Evolutionary conservation across 495 filamentous ascomycete species (phyloP), one percentile per base, ranked within the genome.

Genomic region (Trichocladium uniseriatum): DNA sequence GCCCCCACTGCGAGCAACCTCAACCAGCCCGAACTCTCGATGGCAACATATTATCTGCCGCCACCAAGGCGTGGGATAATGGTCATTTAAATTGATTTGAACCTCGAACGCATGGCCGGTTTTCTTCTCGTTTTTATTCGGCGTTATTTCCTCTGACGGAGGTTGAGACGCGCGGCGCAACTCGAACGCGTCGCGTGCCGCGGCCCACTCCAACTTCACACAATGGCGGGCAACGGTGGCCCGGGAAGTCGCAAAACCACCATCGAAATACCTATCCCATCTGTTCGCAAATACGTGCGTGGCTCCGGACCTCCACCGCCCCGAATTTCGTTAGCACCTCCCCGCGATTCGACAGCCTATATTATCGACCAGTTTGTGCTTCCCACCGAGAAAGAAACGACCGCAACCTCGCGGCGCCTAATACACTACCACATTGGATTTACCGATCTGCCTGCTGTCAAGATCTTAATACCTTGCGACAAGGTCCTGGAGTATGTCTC

Each of bases 401-500:
- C 43, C 11, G 3, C 27, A 3, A 46, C 32, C 8, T 56, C 61
- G 13, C 62, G 63, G 16, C 64, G 67, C 4, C 54, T 66, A 3
- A 56, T 68, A 20, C 60, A 65, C 52, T 76, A 76, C 22, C 43
- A 69, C 8, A 60, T 76, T 0, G 67, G 68, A 8, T 76, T 70
- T 58, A 62, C 60, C 20, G 70, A 73, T 38, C 48, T 66, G 6
- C 72, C 71, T 2, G 60, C 57, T 1, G 69, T 63, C 13, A 64
- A 63, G 34, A 42, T 64, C n/a, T 14, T 64, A 15, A 21, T 76
- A 9, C 62, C 67, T 0, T 66, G 64, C 51, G 51, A 66, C 24
- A 52, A 69, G 39, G 58, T 66, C 10, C 55, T 68, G 19, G 66
- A 74, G 2, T 76, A 74, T 45, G 67, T 74, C 43, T 72, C 71